Evolutionary conservation across 1,284 basidiomycete species (phyloP).

Genomic region (Takashimella koratensis): DNA sequence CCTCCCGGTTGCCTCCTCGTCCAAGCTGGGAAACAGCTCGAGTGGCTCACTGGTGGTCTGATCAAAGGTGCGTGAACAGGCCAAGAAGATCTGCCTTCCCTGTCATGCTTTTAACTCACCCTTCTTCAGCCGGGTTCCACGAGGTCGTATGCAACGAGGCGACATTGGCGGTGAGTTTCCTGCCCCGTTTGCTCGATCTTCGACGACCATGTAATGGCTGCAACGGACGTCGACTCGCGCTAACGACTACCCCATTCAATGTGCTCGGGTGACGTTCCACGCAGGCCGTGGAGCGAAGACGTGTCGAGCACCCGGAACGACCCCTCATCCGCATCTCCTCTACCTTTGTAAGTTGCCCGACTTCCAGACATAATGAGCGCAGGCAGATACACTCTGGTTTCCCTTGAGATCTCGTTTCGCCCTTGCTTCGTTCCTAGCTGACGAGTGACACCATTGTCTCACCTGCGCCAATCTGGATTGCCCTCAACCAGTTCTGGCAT

Average conservation of each 20-base stretch:
- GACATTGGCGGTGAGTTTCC: slow-evolving; percentile 60
- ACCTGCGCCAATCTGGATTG: slow-evolving; percentile 6
- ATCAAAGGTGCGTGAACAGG: slow-evolving; percentile 68
- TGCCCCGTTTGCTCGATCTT: too few relatives aligned
- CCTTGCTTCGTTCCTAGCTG: too few relatives aligned
- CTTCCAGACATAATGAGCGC: background rate
- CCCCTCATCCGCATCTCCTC: slow-evolving; percentile 86
- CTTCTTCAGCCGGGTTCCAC: slow-evolving; percentile 65
- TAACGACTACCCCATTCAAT: too few relatives aligned
- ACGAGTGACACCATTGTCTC: too few relatives aligned
- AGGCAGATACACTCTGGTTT: too few relatives aligned
- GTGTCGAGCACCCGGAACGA: slow-evolving; percentile 60
- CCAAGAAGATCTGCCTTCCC: too few relatives aligned
- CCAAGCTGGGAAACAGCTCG: slow-evolving; percentile 88
- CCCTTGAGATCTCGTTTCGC: background rate
- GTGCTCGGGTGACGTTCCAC: too few relatives aligned
- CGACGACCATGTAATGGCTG: too few relatives aligned
- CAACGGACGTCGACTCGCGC: too few relatives aligned
- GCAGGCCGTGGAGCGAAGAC: slow-evolving; percentile 66
- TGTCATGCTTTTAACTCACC: slow-evolving; percentile 9
- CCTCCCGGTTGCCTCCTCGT: slow-evolving; percentile 60
- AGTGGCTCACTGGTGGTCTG: slow-evolving; percentile 79
- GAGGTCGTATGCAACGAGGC: slow-evolving; percentile 82
- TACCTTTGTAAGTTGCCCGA: slow-evolving; percentile 58
- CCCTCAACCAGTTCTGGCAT: slow-evolving; percentile 67